These are phyloP conservation scores for Fonsecaea monophora DNA, from an alignment of 2,329 filamentous ascomycete genomes.

Conservation along the genomic window DNA sequence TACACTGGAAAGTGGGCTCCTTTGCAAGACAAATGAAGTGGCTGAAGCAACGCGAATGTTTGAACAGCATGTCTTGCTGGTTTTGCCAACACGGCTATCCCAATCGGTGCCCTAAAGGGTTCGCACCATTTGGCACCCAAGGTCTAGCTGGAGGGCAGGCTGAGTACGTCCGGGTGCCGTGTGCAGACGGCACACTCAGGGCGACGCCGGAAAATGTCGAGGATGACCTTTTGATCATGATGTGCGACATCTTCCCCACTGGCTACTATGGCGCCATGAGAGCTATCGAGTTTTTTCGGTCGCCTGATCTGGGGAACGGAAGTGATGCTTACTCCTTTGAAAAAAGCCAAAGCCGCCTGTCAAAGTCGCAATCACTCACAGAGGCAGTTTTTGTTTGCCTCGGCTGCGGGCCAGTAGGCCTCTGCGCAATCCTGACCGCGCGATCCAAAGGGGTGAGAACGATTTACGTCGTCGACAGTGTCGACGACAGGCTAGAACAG, in stretches of 20 bases:
- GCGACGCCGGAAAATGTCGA: constrained; percentile 46
- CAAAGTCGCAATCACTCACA: constrained; percentile 4
- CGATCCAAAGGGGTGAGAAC: constrained; percentile 51
- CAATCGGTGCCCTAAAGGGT: constrained; percentile 59
- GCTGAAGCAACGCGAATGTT: no score
- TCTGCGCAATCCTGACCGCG: constrained; percentile 72
- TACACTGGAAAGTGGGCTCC: no score
- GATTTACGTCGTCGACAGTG: constrained; percentile 63
- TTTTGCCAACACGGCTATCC: constrained; percentile 60
- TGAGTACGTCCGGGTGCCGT: constrained; percentile 61
- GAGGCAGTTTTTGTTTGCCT: constrained; percentile 63
- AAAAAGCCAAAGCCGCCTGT: background rate
- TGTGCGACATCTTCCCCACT: constrained; percentile 38
- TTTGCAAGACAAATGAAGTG: no score
- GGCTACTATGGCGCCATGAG: constrained; percentile 57
- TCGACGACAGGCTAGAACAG: constrained; percentile 62
- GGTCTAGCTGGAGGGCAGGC: constrained; percentile 61
- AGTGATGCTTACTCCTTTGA: background rate
- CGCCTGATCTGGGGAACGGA: constrained; percentile 1
- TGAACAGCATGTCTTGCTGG: constrained; percentile 58
- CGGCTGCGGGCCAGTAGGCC: constrained; percentile 67
- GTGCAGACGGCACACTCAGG: constrained; percentile 58
- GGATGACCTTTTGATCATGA: constrained; percentile 41
- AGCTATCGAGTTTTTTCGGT: constrained; percentile 69
- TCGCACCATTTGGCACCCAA: constrained; percentile 51